A percentile compares a stretch with the other conserved stretches of the same genome.
phyloP scores from a whole-genome alignment of 331 rosid species.

The Malus hybrid region DNA sequence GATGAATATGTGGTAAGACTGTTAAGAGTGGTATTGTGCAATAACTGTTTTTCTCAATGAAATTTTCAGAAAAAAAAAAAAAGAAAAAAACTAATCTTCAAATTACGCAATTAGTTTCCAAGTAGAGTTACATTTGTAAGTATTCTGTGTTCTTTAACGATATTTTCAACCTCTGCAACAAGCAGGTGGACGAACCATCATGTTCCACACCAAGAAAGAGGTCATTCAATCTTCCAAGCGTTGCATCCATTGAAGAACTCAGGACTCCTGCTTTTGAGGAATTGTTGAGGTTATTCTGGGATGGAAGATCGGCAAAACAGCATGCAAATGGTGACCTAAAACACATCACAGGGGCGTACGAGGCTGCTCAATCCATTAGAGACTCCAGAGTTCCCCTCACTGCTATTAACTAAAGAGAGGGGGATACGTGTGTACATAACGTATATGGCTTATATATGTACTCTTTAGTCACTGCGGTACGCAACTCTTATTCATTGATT shows the following conservation, averaged over 20 bases:
- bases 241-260: constrained; percentile 80
- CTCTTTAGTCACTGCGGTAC: constrained; percentile 22
- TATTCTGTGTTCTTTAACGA: not conserved
- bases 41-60: not conserved
- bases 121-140: not conserved
- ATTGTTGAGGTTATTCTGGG: constrained; percentile 81
- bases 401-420: constrained; percentile 70
- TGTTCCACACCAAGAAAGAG: constrained; percentile 94
- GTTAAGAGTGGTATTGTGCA: not conserved
- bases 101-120: not conserved
- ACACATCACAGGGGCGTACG: constrained; percentile 51
- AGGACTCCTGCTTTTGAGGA: constrained; percentile 93
- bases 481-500: constrained; percentile 42
- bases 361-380: constrained; percentile 79
- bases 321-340: constrained; percentile 87
- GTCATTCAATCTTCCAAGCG: constrained; percentile 76
- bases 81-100: too few relatives aligned
- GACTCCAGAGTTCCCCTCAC: constrained; percentile 98
- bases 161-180: not conserved
- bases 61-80: not conserved
- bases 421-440: constrained; percentile 49
- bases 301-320: constrained; percentile 56
- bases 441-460: constrained; percentile 33
- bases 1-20: constrained; percentile 72
- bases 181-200: constrained; percentile 91